A percentile compares a stretch with the other conserved stretches of the same genome.
phyloP scores from a whole-genome alignment of 805 yeast species.

The Hyphopichia homilentoma region DNA sequence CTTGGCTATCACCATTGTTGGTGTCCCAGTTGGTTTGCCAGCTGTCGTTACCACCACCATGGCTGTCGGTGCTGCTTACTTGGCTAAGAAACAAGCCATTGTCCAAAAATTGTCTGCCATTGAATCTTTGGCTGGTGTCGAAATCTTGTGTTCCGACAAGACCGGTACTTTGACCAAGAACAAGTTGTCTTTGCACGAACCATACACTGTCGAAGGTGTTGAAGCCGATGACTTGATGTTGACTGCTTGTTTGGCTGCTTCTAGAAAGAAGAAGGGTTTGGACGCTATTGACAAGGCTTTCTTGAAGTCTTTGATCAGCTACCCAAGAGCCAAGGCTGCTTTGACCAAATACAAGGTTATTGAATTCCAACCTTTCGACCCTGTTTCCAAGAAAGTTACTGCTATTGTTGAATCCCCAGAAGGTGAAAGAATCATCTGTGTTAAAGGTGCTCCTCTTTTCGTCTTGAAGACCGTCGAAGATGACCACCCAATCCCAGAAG shows the following conservation, averaged over 20 bases:
- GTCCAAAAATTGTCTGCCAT: constrained; percentile 95
- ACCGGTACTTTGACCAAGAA: constrained; percentile 98
- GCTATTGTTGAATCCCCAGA: constrained; percentile 95
- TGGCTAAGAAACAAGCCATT: constrained; percentile 95
- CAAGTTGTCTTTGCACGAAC: constrained; percentile 93
- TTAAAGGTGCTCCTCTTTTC: constrained; percentile 97
- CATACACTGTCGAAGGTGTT: constrained; percentile 97
- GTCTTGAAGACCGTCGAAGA: constrained; percentile 95
- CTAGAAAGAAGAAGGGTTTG: constrained; percentile 96
- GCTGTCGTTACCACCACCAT: constrained; percentile 97
- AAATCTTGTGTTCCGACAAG: constrained; percentile 95
- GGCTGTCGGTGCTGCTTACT: constrained; percentile 99
- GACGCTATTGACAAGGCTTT: constrained; percentile 97
- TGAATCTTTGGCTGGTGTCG: constrained; percentile 97
- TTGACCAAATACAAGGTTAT: constrained; percentile 90
- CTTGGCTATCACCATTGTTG: constrained; percentile 91
- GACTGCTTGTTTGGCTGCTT: constrained; percentile 96
- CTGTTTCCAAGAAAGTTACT: constrained; percentile 94
- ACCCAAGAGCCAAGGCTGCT: constrained; percentile 92
- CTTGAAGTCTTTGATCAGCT: constrained; percentile 80
- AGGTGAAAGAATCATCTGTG: constrained; percentile 93
- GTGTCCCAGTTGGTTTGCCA: constrained; percentile 98
- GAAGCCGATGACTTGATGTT: constrained; percentile 94
- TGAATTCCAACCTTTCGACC: constrained; percentile 97
- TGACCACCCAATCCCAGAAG: constrained; percentile 95